phyloP scores from a whole-genome alignment of 345 rosid genomes.

The Melaleuca quinquenervia region DNA sequence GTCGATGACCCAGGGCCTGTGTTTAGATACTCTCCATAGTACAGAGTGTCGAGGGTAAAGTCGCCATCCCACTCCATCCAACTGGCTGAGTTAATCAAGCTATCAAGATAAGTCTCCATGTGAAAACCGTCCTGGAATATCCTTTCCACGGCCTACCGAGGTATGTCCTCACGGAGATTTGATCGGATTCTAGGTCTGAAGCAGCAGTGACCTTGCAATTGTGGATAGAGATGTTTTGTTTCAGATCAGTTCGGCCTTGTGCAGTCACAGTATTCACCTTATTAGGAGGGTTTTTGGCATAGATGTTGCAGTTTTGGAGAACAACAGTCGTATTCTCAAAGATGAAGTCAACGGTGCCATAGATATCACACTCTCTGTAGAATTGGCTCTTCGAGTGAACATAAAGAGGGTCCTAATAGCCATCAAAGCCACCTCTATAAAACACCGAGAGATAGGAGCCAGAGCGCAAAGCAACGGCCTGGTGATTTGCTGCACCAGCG shows the following conservation, averaged over 20 bases:
- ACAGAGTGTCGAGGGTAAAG: slow-evolving; percentile 35
- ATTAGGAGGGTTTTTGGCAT: slow-evolving; percentile 35
- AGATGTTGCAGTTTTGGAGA: slow-evolving; percentile 44
- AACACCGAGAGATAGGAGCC: slow-evolving; percentile 61
- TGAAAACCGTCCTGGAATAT: slow-evolving; percentile 38
- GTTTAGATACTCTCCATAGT: slow-evolving; percentile 49
- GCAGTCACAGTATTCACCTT: slow-evolving; percentile 39
- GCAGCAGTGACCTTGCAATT: slow-evolving; percentile 43
- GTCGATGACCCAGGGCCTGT: slow-evolving; percentile 40
- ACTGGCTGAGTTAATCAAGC: slow-evolving; percentile 37
- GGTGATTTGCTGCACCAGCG: slow-evolving; percentile 50
- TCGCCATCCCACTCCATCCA: slow-evolving; percentile 53
- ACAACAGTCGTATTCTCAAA: slow-evolving; percentile 57
- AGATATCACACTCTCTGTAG: slow-evolving; percentile 48
- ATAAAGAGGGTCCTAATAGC: slow-evolving; percentile 61
- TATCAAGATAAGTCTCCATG: slow-evolving; percentile 40
- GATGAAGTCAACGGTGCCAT: slow-evolving; percentile 54
- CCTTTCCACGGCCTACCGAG: slow-evolving; percentile 54
- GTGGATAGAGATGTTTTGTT: slow-evolving; percentile 52
- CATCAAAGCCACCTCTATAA: slow-evolving; percentile 50
- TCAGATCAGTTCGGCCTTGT: slow-evolving; percentile 51
- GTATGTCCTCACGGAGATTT: slow-evolving; percentile 39
- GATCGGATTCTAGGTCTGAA: slow-evolving; percentile 32
- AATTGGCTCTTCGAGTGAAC: slow-evolving; percentile 60
- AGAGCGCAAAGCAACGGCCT: slow-evolving; percentile 66